These are phyloP conservation scores for Ustilago loliicola DNA, from an alignment of 1,284 basidiomycete species.

Conservation along the genomic window DNA sequence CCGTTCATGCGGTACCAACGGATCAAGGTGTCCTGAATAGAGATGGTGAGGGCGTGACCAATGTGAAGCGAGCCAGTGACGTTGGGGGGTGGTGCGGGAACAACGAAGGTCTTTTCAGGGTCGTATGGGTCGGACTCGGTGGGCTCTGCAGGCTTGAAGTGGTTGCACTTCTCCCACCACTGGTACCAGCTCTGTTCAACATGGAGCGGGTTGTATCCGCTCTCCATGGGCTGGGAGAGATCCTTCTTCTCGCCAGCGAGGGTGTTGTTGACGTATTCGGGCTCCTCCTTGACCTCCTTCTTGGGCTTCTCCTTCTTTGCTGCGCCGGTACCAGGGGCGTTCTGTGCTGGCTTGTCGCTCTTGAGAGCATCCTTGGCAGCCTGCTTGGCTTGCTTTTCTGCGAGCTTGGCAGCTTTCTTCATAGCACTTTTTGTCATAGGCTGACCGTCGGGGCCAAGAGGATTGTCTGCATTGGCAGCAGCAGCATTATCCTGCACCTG, in stretches of 20 bases:
- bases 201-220: slow-evolving; percentile 92
- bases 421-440: slow-evolving; percentile 60
- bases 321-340: slow-evolving; percentile 41
- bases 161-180: slow-evolving; percentile 93
- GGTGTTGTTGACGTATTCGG: slow-evolving; percentile 67
- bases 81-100: slow-evolving; percentile 96
- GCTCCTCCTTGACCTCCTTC: slow-evolving; percentile 66
- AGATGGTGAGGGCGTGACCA: slow-evolving; percentile 92
- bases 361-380: slow-evolving; percentile 66
- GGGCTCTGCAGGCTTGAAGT: slow-evolving; percentile 80
- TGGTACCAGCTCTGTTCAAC: slow-evolving; percentile 98
- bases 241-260: slow-evolving; percentile 72
- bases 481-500: slow-evolving; percentile 22
- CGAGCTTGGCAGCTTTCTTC: slow-evolving; percentile 65
- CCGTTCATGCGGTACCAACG: slow-evolving; percentile 81
- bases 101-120: slow-evolving; percentile 78
- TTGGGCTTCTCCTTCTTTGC: slow-evolving; percentile 69
- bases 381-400: slow-evolving; percentile 65
- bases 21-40: slow-evolving; percentile 84
- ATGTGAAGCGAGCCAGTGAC: slow-evolving; percentile 97
- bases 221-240: slow-evolving; percentile 86
- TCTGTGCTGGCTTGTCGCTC: slow-evolving; percentile 50
- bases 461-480: slow-evolving; percentile 26
- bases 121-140: slow-evolving; percentile 66
- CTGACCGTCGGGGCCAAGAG: slow-evolving; percentile 56